Conservation (phyloP, 164 flowering plant species). For the Aristolochia contorta region DNA sequence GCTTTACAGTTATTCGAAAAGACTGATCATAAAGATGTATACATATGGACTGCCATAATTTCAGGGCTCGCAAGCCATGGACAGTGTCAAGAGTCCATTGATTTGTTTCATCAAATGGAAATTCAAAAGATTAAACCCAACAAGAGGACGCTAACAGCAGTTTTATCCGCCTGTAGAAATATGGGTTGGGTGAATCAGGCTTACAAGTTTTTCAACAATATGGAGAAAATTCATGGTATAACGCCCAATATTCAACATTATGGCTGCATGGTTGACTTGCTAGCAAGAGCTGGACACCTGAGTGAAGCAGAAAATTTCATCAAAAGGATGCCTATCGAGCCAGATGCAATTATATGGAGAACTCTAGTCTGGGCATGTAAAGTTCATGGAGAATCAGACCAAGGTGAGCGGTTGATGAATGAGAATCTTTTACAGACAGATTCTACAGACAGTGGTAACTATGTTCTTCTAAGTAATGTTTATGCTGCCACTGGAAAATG, state of each 20-base stretch:
- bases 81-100: slow-evolving; percentile 23
- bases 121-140: slow-evolving; percentile 19
- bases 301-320: slow-evolving; percentile 38
- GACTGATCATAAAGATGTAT: slow-evolving; percentile 19
- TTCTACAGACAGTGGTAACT: slow-evolving; percentile 26
- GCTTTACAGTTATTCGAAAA: slow-evolving; percentile 25
- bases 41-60: slow-evolving; percentile 44
- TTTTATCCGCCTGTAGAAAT: slow-evolving; percentile 42
- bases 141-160: slow-evolving; percentile 37
- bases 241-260: slow-evolving; percentile 39
- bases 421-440: slow-evolving; percentile 17
- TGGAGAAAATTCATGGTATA: slow-evolving; percentile 24
- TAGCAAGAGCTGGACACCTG: slow-evolving; percentile 33
- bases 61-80: slow-evolving; percentile 41
- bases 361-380: slow-evolving; percentile 35
- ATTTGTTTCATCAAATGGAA: slow-evolving; percentile 25
- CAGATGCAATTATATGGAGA: slow-evolving; percentile 37
- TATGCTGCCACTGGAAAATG: slow-evolving; percentile 40
- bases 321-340: slow-evolving; percentile 28
- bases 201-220: slow-evolving; percentile 15
- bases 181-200: slow-evolving; percentile 30
- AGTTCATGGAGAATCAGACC: slow-evolving; percentile 25
- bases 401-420: slow-evolving; percentile 26
- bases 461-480: slow-evolving; percentile 30
- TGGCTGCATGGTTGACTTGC: slow-evolving; percentile 44